phyloP scores from a whole-genome alignment of 441 rosid genomes.

The Raphanus hybrid region DNA sequence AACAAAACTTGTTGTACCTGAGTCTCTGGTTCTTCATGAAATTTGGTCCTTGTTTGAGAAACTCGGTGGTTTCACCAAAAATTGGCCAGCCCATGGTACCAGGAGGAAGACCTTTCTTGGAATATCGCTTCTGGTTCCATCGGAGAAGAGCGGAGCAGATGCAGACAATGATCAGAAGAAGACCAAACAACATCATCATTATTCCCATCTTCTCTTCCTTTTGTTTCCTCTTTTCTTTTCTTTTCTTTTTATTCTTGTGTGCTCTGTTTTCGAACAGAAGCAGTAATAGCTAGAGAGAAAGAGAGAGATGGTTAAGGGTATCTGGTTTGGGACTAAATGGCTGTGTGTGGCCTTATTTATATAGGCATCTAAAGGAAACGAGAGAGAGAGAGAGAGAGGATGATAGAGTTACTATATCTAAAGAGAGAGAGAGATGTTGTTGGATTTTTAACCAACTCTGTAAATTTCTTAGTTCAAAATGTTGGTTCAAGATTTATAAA shows the following conservation, averaged over 20 bases:
- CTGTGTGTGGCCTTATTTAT: conserved; percentile 33
- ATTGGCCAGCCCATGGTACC: conserved; percentile 99
- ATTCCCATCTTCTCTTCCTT: conserved; percentile 57
- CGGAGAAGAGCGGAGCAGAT: conserved; percentile 67
- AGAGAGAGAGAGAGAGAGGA: conserved; percentile 5
- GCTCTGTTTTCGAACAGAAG: conserved; percentile 25
- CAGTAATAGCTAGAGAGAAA: conserved; percentile 5
- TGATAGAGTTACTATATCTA: conserved; percentile 10
- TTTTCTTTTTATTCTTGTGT: neutral
- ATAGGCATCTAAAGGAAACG: conserved; percentile 35
- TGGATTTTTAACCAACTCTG: conserved; percentile 19
- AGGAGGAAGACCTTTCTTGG: conserved; percentile 84
- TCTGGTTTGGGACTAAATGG: conserved; percentile 36
- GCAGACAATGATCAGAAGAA: conserved; percentile 53
- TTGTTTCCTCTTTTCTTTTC: neutral
- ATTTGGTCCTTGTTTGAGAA: conserved; percentile 90
- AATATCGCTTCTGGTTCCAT: conserved; percentile 82
- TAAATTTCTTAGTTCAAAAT: neutral
- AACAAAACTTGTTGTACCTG: conserved; percentile 22
- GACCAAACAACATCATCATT: conserved; percentile 51
- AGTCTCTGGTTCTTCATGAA: conserved; percentile 72
- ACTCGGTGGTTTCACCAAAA: conserved; percentile 95
- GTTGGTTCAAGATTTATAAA: neutral
- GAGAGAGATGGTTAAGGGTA: conserved; percentile 28
- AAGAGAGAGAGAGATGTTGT: conserved; percentile 12